These are phyloP conservation scores for Flagelloscypha sp. DNA, from an alignment of 768 basidiomycete species.

Conservation along the genomic window DNA sequence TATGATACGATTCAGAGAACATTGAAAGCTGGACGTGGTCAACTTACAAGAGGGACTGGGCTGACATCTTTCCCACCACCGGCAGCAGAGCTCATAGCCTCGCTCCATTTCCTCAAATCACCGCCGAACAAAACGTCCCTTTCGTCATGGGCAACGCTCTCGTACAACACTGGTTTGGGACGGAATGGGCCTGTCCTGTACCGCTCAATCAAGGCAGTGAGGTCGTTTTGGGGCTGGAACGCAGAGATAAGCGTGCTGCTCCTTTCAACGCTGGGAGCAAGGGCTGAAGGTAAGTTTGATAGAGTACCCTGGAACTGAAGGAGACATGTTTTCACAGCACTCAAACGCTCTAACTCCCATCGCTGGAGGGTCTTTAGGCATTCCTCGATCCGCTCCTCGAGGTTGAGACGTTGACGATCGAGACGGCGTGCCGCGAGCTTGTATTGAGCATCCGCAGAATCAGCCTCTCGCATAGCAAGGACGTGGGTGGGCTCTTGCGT, in stretches of 20 bases:
- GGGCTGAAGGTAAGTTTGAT: conserved; percentile 57
- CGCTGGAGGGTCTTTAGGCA: conserved; percentile 70
- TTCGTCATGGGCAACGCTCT: conserved; percentile 75
- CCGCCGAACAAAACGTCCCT: conserved; percentile 87
- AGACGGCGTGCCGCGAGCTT: conserved; percentile 73
- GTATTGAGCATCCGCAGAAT: conserved; percentile 73
- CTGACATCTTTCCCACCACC: no score
- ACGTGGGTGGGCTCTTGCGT: conserved; percentile 60
- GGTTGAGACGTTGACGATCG: conserved; percentile 74
- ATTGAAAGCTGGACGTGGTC: no score
- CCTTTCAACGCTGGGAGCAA: conserved; percentile 57
- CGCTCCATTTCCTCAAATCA: conserved; percentile 86
- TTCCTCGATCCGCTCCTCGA: conserved; percentile 84
- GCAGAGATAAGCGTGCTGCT: conserved; percentile 71
- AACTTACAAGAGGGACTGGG: no score
- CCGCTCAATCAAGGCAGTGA: conserved; percentile 82
- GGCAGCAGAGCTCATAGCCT: conserved; percentile 62
- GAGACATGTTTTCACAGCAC: conserved; percentile 79
- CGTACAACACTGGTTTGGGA: conserved; percentile 78
- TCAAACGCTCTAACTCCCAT: conserved; percentile 79
- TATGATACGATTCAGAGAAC: no score
- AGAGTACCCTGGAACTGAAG: conserved; percentile 83
- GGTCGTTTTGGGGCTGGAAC: conserved; percentile 82
- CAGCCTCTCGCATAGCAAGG: conserved; percentile 67
- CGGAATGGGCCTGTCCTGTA: conserved; percentile 92